These are phyloP conservation scores for Kuraishia floccosa DNA, from an alignment of 805 yeast genomes.

Conservation along the genomic window DNA sequence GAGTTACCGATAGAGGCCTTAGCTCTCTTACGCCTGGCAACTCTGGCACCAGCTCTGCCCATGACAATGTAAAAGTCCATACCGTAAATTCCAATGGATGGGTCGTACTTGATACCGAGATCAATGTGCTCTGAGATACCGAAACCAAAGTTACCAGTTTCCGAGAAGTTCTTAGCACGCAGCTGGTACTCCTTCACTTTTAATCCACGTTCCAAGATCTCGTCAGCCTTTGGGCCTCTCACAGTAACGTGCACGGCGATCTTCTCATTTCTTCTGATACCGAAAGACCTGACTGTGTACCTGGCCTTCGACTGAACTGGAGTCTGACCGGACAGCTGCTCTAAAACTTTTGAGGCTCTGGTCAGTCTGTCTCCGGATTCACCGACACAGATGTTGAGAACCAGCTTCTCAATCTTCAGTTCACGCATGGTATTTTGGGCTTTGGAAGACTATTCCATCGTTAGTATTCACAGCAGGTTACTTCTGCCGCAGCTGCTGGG, in stretches of 20 bases:
- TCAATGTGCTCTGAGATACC: conserved; percentile 99
- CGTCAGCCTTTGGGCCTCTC: conserved; percentile 99
- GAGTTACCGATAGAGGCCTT: conserved; percentile 79
- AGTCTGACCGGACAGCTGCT: conserved; percentile 99
- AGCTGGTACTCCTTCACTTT: conserved; percentile 99
- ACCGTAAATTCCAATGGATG: conserved; percentile 99
- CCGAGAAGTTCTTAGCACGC: conserved; percentile 88
- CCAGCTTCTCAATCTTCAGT: conserved; percentile 97
- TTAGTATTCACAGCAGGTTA: background rate
- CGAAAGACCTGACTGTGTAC: conserved; percentile 99
- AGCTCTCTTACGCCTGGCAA: conserved; percentile 97
- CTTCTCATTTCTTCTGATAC: conserved; percentile 99
- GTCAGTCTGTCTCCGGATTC: conserved; percentile 99
- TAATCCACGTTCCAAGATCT: conserved; percentile 98
- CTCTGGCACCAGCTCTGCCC: conserved; percentile 99
- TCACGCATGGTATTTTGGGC: conserved; percentile 97
- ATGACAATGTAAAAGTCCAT: conserved; percentile 99
- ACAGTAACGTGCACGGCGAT: conserved; percentile 98
- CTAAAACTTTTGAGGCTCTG: conserved; percentile 99
- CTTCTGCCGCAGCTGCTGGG: no score
- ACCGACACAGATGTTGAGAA: conserved; percentile 99
- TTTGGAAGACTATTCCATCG: conserved; percentile 28
- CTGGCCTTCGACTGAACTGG: conserved; percentile 99
- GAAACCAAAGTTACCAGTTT: conserved; percentile 99
- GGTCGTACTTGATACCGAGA: conserved; percentile 99